These are phyloP conservation scores for Pleurotus ostreatus DNA, from an alignment of 768 basidiomycete species.

Conservation along the genomic window DNA sequence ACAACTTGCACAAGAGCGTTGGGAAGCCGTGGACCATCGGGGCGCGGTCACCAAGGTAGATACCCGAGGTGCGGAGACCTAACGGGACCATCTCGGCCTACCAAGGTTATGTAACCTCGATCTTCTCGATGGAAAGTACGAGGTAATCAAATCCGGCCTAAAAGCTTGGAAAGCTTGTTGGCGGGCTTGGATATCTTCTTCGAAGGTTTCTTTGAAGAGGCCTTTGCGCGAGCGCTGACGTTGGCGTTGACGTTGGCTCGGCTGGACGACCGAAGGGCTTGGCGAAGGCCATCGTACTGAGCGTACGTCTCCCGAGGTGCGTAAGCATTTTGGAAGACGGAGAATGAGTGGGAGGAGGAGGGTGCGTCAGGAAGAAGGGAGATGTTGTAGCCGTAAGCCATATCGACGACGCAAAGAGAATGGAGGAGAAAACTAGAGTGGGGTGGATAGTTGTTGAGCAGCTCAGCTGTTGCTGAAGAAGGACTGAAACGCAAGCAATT, in stretches of 20 bases:
- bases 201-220: not conserved
- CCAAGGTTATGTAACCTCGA: not conserved
- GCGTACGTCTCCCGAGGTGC: constrained; percentile 34
- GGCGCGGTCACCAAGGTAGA: no score
- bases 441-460: constrained; percentile 3
- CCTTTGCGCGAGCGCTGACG: not conserved
- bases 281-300: constrained; percentile 35
- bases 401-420: constrained; percentile 20
- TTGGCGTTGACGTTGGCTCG: constrained; percentile 4
- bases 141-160: not conserved
- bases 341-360: constrained; percentile 26
- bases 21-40: no score
- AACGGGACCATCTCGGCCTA: no score
- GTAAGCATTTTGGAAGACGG: constrained; percentile 30
- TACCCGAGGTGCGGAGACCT: no score
- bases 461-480: constrained; percentile 6
- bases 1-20: no score
- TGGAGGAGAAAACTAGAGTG: not conserved
- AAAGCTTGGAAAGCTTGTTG: constrained; percentile 5
- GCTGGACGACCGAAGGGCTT: constrained; percentile 26
- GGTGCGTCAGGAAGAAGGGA: constrained; percentile 23
- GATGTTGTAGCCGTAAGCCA: constrained; percentile 22
- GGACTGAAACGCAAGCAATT: not conserved
- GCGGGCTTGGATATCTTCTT: not conserved
- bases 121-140: no score